Evolutionary conservation across 2,329 filamentous ascomycete genomes (phyloP).

Genomic region (Macrophomina phaseolina): DNA sequence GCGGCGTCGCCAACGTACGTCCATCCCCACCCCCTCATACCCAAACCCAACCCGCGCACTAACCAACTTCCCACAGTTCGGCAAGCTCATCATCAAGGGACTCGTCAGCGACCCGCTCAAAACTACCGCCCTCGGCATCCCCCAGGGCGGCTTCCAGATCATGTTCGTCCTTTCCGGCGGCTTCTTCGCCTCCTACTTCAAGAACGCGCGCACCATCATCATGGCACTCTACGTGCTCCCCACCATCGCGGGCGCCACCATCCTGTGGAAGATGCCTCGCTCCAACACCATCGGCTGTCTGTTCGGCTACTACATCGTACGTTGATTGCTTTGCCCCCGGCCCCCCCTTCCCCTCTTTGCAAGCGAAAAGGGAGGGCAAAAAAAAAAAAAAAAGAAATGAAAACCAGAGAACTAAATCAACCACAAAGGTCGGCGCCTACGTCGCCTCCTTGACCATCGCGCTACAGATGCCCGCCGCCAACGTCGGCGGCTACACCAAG

Average conservation of each 20-base stretch:
- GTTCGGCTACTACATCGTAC: constrained; percentile 58
- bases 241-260: constrained; percentile 55
- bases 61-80: constrained; percentile 43
- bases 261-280: constrained; percentile 58
- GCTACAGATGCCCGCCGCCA: constrained; percentile 58
- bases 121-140: constrained; percentile 61
- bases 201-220: constrained; percentile 57
- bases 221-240: constrained; percentile 60
- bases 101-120: constrained; percentile 51
- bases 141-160: constrained; percentile 60
- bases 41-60: no score
- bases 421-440: constrained; percentile 45
- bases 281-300: constrained; percentile 55
- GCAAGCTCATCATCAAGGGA: constrained; percentile 62
- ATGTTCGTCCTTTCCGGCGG: constrained; percentile 61
- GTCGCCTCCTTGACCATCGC: constrained; percentile 61
- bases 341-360: neutral
- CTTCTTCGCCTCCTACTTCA: constrained; percentile 58
- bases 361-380: no score
- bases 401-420: no score
- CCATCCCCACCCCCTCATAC: no score
- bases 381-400: no score
- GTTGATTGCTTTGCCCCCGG: neutral
- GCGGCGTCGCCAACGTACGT: constrained; percentile 55
- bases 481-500: constrained; percentile 57